Evolutionary conservation across 2,329 filamentous ascomycete species (phyloP).

Genomic region (Grosmannia serpens): DNA sequence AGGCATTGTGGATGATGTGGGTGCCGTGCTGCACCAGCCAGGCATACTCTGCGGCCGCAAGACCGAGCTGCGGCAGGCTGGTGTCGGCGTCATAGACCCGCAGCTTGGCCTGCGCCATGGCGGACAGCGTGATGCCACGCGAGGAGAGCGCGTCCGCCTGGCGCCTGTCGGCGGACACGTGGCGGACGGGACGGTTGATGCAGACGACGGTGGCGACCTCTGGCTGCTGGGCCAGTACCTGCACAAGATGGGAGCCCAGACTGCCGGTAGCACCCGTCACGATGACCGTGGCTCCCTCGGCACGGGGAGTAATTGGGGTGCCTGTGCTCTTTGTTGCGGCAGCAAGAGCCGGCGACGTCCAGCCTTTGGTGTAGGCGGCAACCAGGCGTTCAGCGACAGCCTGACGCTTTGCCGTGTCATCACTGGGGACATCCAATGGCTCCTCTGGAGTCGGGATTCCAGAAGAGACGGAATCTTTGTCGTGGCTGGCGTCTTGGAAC

Average conservation of each 20-base stretch:
- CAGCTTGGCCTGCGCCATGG: slow-evolving; percentile 21
- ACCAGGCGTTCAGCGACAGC: too few relatives aligned
- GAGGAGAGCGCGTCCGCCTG: slow-evolving; percentile 21
- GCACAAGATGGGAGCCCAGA: slow-evolving; percentile 25
- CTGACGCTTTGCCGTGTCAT: too few relatives aligned
- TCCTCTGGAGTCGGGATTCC: too few relatives aligned
- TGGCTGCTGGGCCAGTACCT: slow-evolving; percentile 14
- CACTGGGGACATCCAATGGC: too few relatives aligned
- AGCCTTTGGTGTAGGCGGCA: too few relatives aligned
- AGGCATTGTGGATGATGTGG: slow-evolving; percentile 40
- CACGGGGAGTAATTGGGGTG: too few relatives aligned
- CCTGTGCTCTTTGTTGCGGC: too few relatives aligned
- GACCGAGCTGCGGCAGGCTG: slow-evolving; percentile 8
- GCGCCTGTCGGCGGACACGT: slow-evolving; percentile 15
- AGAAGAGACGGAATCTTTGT: not conserved
- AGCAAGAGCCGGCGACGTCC: too few relatives aligned
- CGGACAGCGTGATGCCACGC: slow-evolving; percentile 4
- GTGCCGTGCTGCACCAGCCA: slow-evolving; percentile 28
- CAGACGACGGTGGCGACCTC: slow-evolving; percentile 26
- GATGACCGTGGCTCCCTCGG: slow-evolving; percentile 15
- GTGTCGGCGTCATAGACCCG: slow-evolving; percentile 22
- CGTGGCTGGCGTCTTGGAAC: not conserved
- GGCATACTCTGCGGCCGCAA: slow-evolving; percentile 20
- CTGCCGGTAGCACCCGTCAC: slow-evolving; percentile 28
- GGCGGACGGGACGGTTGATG: slow-evolving; percentile 29